Base-by-base conservation (phyloP, 2,329 filamentous ascomycete species). In the Aspergillus fumigatiaffinis region DNA sequence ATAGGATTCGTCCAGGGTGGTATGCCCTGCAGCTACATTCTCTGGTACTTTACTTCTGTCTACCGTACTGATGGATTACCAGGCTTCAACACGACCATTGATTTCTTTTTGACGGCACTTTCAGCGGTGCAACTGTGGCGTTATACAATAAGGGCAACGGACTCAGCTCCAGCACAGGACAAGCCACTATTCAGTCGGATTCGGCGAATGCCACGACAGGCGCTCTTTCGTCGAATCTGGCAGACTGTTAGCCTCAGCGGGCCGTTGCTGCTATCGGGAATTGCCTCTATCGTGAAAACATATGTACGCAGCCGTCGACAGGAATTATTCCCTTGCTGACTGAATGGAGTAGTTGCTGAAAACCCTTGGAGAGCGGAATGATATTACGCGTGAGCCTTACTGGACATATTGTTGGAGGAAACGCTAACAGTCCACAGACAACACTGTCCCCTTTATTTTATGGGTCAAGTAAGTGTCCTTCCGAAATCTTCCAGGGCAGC, bases 1-100 rank as follows among this genome's bases (percentile, higher is more conserved):
- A 53, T 74, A 4, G 72, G 72, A n/a, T 74, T 69, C 55, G 71
- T 73, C 2, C 72, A 74, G 60, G 72, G 72, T n/a, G n/a, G n/a
- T n/a, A n/a, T n/a, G n/a, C n/a, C n/a, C n/a, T n/a, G n/a, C n/a
- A n/a, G n/a, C n/a, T n/a, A n/a, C n/a, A n/a, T n/a, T n/a, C n/a
- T n/a, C n/a, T n/a, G n/a, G n/a, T n/a, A n/a, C n/a, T n/a, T n/a
- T n/a, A n/a, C n/a, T n/a, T n/a, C n/a, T n/a, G n/a, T n/a, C n/a
- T n/a, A n/a, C n/a, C n/a, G 29, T 12, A 32, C 12, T 32, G 12
- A 32, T 32, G 4, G 29, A 5, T 32, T 1, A 4, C 49, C 17
- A 73, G 70, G 66, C 1, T 70, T 74, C 58, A 74, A 74, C 50
- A 64, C 68, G 3, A 54, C 66, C 14, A 71, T 74, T 50, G 72